Evolutionary conservation across 129 eudicot species (phyloP), one percentile per base, ranked within the genome.

Genomic region (Glebionis coronaria): DNA sequence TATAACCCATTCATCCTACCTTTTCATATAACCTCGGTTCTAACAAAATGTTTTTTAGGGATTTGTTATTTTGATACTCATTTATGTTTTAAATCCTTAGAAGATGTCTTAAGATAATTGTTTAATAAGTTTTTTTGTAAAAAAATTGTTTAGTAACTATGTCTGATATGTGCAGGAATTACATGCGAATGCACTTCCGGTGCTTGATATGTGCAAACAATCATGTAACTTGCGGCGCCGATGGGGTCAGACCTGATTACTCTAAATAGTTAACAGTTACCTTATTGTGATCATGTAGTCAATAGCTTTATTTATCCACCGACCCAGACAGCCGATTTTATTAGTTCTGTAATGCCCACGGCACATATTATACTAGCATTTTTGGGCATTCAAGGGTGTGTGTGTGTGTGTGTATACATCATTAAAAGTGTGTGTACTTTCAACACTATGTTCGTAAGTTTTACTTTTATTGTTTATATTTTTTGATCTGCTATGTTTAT

Each of bases 121-220:
- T 9, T 6, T 6, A 35, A 35, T 73, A 12, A 54, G n/a, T n/a
- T n/a, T n/a, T n/a, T n/a, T n/a, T n/a, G n/a, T n/a, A n/a, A n/a
- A n/a, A n/a, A n/a, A n/a, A n/a, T n/a, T n/a, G n/a, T n/a, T n/a
- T n/a, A n/a, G n/a, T n/a, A n/a, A n/a, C n/a, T n/a, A 15, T 10
- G 63, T 16, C 14, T 0, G 15, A 61, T 76, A 23, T 42, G 42
- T 77, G 86, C 83, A 91, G 98, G 98, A 96, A 15, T 76, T 92
- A 69, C 98, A 92, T 81, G 96, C 98, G 9, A 92, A 92, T 61
- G 96, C 96, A 14, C 95, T 88, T 52, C 96, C 98, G 3, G 98
- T 92, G 77, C 96, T 92, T 67, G 98, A 92, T 79, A 83, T 86
- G 98, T 92, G 98, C 95, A 92, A 88, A 68, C 98, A 92, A 72